phyloP scores from a whole-genome alignment of 2,329 filamentous ascomycete species.

The Ascomycota sp. region DNA sequence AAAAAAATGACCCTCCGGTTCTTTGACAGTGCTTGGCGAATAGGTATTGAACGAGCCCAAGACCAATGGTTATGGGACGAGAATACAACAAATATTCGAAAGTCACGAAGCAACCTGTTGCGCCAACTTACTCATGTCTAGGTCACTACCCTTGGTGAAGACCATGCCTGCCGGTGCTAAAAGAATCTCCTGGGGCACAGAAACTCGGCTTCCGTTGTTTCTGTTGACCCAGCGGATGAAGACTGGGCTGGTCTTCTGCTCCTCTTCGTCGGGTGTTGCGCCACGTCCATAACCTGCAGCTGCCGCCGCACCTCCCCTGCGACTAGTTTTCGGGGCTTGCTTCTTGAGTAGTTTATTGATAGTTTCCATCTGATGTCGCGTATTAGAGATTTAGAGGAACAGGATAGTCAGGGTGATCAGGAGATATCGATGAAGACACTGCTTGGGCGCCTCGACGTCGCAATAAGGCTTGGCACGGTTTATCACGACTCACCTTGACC shows the following conservation, averaged over 20 bases:
- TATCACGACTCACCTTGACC: constrained; percentile 27
- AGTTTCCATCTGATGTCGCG: constrained; percentile 48
- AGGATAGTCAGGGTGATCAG: background rate
- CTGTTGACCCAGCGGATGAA: constrained; percentile 52
- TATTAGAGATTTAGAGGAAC: background rate
- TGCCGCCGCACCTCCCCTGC: constrained; percentile 18
- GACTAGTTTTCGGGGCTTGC: constrained; percentile 53
- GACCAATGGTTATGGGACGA: background rate
- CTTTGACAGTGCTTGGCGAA: too few species aligned
- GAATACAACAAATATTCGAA: background rate
- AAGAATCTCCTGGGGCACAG: constrained; percentile 46
- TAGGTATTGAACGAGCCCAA: too few species aligned
- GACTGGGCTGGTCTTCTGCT: constrained; percentile 30
- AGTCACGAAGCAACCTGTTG: constrained; percentile 26
- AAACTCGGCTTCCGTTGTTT: constrained; percentile 37
- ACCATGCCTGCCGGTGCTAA: constrained; percentile 36
- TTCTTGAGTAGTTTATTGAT: constrained; percentile 80
- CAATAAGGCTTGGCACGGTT: too few species aligned
- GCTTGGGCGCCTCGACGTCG: too few species aligned
- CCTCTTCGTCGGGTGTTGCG: constrained; percentile 23
- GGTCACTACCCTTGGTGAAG: constrained; percentile 19
- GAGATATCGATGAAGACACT: too few species aligned
- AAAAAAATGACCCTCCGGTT: too few species aligned
- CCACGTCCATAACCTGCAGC: constrained; percentile 17
- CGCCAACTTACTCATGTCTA: constrained; percentile 25